Evolutionary conservation across 495 filamentous ascomycete genomes (phyloP).

Genomic region (Elaphomyces granulatus): DNA sequence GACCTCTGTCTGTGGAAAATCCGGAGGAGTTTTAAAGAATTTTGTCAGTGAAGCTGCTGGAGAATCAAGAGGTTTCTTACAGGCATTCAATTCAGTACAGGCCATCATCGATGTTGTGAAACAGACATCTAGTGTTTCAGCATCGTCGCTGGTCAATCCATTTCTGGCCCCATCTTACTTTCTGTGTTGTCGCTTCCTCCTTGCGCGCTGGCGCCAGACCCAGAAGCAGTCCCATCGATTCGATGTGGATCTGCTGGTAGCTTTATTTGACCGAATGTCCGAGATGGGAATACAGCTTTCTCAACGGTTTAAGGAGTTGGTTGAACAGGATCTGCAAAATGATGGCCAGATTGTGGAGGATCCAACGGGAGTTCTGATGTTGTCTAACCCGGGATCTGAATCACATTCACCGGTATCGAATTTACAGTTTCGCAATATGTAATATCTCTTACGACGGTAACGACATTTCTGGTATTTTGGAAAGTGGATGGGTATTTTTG

Average conservation of each 20-base stretch:
- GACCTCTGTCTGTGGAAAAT: neutral
- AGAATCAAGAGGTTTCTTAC: neutral
- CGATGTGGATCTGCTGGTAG: constrained; percentile 8
- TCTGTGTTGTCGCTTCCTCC: constrained; percentile 1
- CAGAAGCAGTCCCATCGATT: neutral
- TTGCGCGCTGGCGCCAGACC: constrained; percentile 1
- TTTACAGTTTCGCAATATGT: too few relatives aligned
- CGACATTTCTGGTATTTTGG: too few relatives aligned
- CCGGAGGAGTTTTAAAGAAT: neutral
- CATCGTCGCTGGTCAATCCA: neutral
- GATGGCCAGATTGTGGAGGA: too few relatives aligned
- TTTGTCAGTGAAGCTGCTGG: neutral
- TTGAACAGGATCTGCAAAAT: neutral
- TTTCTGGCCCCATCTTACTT: constrained; percentile 1
- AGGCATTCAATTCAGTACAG: neutral
- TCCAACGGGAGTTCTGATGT: constrained; percentile 1
- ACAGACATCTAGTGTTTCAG: neutral
- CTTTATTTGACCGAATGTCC: constrained; percentile 10
- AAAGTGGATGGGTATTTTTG: too few relatives aligned
- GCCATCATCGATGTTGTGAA: constrained; percentile 1
- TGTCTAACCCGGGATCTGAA: too few relatives aligned
- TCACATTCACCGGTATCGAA: too few relatives aligned
- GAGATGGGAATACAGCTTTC: constrained; percentile 3
- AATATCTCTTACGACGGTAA: too few relatives aligned
- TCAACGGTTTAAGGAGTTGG: neutral